Percentiles rank a stretch among this genome's conserved stretches.
Evolutionary conservation across 2,329 filamentous ascomycete genomes (phyloP).

Genomic region (Clonostachys chloroleuca): DNA sequence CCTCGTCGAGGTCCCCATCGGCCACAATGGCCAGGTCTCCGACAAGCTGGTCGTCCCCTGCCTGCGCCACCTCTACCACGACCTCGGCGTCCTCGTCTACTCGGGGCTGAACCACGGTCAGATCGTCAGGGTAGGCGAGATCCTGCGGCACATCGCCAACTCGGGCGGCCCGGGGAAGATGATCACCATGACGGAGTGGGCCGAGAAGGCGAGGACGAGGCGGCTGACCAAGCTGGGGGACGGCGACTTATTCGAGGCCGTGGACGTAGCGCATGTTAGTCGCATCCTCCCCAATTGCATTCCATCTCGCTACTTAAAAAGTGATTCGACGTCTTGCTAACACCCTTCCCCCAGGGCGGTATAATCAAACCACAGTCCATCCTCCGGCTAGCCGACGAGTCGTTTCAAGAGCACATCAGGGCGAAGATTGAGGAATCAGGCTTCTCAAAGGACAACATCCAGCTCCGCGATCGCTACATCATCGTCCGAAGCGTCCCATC

Average conservation of each 20-base stretch:
- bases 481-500: not conserved
- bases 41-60: not conserved
- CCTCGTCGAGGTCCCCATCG: constrained; percentile 2
- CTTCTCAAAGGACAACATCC: not conserved
- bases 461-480: not conserved
- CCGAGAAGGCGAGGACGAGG: not conserved
- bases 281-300: too few species aligned
- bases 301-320: too few species aligned
- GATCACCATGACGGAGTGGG: not conserved
- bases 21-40: not conserved
- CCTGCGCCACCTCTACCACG: constrained; percentile 7
- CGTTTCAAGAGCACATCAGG: not conserved
- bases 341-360: not conserved
- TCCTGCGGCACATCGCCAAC: not conserved
- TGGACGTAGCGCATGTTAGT: not conserved
- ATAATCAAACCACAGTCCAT: not conserved
- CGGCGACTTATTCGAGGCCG: not conserved
- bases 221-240: not conserved
- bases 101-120: not conserved
- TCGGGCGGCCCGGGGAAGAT: not conserved
- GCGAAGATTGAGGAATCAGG: not conserved
- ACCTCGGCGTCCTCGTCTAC: not conserved
- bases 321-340: too few species aligned
- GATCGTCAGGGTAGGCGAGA: not conserved
- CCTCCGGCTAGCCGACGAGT: not conserved